Conservation (phyloP, 805 yeast genomes). For the Lachancea thermotolerans region DNA sequence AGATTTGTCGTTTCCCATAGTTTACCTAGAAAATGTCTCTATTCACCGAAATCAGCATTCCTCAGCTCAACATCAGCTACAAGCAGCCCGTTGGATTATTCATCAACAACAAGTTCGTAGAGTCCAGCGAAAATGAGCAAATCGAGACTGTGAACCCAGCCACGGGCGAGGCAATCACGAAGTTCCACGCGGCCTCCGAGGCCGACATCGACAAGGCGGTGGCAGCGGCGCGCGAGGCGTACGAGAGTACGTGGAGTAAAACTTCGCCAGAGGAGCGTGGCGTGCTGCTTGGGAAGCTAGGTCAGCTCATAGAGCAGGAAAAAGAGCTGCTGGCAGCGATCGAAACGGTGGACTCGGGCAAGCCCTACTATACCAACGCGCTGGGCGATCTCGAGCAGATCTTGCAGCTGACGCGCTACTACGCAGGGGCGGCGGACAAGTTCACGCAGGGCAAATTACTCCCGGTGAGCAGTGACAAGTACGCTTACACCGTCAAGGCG, state of each 20-base stretch:
- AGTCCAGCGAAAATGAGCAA: slow-evolving; percentile 32
- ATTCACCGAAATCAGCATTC: slow-evolving; percentile 13
- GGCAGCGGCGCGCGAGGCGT: slow-evolving; percentile 42
- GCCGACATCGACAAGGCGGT: slow-evolving; percentile 48
- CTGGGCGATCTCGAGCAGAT: slow-evolving; percentile 50
- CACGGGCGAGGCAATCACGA: slow-evolving; percentile 41
- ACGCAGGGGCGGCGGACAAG: slow-evolving; percentile 67
- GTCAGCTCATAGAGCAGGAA: slow-evolving; percentile 41
- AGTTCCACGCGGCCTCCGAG: slow-evolving; percentile 41
- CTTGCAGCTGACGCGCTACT: slow-evolving; percentile 48
- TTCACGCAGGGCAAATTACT: slow-evolving; percentile 48
- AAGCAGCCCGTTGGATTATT: slow-evolving; percentile 58
- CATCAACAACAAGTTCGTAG: slow-evolving; percentile 48
- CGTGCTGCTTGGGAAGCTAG: slow-evolving; percentile 37
- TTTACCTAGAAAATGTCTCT: not conserved
- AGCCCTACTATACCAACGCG: slow-evolving; percentile 43
- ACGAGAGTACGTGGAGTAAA: slow-evolving; percentile 39
- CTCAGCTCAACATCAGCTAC: slow-evolving; percentile 30
- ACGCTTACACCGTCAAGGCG: slow-evolving; percentile 41
- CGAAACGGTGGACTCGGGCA: slow-evolving; percentile 53
- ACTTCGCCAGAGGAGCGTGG: slow-evolving; percentile 40
- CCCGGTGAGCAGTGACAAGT: slow-evolving; percentile 51
- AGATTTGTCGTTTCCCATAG: too few species aligned
- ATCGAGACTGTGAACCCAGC: slow-evolving; percentile 45
- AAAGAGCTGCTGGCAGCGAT: slow-evolving; percentile 44